These are phyloP conservation scores for Teratosphaeria viscida DNA, from an alignment of 2,329 filamentous ascomycete species.

Conservation along the genomic window DNA sequence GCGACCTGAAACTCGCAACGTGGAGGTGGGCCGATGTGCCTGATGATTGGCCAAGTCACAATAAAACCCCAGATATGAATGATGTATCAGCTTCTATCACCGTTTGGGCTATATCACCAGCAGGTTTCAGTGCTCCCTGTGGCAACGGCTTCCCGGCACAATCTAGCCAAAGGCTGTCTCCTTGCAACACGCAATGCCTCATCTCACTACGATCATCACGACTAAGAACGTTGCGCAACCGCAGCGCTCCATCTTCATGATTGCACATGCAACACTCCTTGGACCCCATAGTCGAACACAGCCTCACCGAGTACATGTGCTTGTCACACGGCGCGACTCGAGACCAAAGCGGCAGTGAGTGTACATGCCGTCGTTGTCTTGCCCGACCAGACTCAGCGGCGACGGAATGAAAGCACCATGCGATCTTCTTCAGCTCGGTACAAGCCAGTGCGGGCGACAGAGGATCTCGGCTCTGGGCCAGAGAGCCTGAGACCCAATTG, in stretches of 20 bases:
- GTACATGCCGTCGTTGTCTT: background rate
- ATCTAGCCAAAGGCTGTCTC: background rate
- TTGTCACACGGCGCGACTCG: background rate
- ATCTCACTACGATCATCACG: background rate
- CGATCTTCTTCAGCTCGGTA: background rate
- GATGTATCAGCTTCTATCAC: background rate
- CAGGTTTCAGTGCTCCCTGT: background rate
- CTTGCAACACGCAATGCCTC: background rate
- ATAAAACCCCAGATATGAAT: background rate
- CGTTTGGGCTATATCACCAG: background rate
- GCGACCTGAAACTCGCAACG: background rate
- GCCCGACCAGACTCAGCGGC: too few species aligned
- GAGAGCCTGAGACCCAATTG: background rate
- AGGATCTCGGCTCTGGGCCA: background rate
- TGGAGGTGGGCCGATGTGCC: background rate
- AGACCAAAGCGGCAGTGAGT: background rate
- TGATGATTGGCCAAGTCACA: background rate
- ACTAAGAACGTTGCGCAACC: background rate
- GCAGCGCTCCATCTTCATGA: background rate
- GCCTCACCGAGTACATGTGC: background rate
- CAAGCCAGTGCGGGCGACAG: background rate
- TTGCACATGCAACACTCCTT: background rate
- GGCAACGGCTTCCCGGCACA: background rate
- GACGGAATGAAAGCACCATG: background rate
- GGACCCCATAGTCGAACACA: background rate